Conservation (phyloP, 2,329 filamentous ascomycete genomes). For the Penicillium digitatum region DNA sequence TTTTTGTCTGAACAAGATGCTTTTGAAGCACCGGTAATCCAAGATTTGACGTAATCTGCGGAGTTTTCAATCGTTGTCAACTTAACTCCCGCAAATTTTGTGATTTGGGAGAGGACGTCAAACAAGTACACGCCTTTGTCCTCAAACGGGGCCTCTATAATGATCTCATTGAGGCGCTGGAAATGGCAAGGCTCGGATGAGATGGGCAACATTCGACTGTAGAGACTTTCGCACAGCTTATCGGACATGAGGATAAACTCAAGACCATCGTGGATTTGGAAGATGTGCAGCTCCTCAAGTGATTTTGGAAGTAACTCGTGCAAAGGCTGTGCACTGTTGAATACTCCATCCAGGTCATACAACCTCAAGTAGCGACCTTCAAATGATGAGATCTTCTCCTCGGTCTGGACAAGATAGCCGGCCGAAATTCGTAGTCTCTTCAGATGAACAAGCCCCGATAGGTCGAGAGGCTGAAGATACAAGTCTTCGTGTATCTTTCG, state of each 20-base stretch:
- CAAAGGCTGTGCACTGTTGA: not conserved
- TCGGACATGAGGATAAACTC: not conserved
- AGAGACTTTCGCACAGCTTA: not conserved
- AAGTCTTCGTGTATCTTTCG: not conserved
- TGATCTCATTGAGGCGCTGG: not conserved
- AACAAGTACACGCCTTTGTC: not conserved
- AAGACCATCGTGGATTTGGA: not conserved
- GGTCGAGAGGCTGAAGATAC: not conserved
- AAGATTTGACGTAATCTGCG: not conserved
- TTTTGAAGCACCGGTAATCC: not conserved
- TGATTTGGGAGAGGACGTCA: not conserved
- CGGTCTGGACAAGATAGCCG: not conserved
- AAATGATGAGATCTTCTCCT: not conserved
- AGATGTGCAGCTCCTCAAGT: not conserved
- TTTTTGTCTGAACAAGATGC: not conserved
- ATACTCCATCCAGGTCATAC: not conserved
- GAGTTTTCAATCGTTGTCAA: not conserved
- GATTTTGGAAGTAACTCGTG: not conserved
- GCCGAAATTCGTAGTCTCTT: not conserved
- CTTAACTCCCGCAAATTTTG: not conserved
- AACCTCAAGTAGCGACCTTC: too few relatives aligned
- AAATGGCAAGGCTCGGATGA: not conserved
- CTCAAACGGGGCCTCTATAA: not conserved
- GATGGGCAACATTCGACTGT: not conserved
- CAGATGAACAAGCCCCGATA: not conserved